phyloP scores from a whole-genome alignment of 495 filamentous ascomycete genomes.

The Penicillium alfredii region DNA sequence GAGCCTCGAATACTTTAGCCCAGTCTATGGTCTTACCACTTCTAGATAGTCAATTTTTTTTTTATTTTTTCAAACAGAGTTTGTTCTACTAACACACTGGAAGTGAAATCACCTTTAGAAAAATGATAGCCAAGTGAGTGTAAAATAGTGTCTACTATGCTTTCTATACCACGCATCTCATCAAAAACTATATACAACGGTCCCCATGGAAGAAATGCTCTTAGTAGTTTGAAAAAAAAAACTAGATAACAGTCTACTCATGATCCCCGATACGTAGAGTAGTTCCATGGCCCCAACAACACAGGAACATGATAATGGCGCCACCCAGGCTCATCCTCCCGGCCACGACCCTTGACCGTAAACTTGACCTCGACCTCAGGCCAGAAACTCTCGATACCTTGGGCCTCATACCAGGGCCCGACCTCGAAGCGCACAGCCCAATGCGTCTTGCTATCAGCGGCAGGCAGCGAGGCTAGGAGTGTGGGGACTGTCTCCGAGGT shows the following conservation, averaged over 20 bases:
- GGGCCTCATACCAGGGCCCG: slow-evolving; percentile 64
- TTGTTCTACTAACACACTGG: too few relatives aligned
- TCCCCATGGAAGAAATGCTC: too few relatives aligned
- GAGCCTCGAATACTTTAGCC: too few relatives aligned
- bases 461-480: slow-evolving; percentile 38
- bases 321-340: slow-evolving; percentile 53
- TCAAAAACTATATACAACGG: not conserved
- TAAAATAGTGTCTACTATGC: too few relatives aligned
- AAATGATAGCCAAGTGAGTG: too few relatives aligned
- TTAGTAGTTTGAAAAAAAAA: too few relatives aligned
- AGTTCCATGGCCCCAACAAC: slow-evolving; percentile 82
- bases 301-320: slow-evolving; percentile 92
- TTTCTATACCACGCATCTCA: too few relatives aligned
- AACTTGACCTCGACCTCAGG: slow-evolving; percentile 88
- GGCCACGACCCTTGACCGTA: slow-evolving; percentile 53
- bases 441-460: slow-evolving; percentile 40
- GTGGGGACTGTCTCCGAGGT: slow-evolving; percentile 44
- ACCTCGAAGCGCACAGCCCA: slow-evolving; percentile 79
- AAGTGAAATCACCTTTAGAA: too few relatives aligned
- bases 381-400: slow-evolving; percentile 73
- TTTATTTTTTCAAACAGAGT: too few relatives aligned
- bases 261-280: slow-evolving; percentile 84
- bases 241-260: slow-evolving; percentile 11
- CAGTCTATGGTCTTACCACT: too few relatives aligned
- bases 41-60: too few relatives aligned